Evolutionary conservation across 2,329 filamentous ascomycete species (phyloP), one percentile per base, ranked within the genome.

Genomic region (Mycosphaerelloides madeirae): DNA sequence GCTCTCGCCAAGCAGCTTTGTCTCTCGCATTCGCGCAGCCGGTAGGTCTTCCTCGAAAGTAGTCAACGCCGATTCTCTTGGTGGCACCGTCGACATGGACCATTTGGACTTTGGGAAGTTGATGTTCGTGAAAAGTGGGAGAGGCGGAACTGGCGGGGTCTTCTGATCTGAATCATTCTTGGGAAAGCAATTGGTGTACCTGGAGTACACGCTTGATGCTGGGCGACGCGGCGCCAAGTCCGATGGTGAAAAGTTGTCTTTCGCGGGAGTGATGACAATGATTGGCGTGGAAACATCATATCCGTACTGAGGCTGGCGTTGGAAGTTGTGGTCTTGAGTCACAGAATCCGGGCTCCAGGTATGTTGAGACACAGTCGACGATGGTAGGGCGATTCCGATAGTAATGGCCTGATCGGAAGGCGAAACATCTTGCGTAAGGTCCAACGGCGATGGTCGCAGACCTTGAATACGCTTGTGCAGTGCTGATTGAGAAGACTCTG

Each of bases 381-480:
- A 76, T 2, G 83, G 78, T 35, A 87, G 69, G 12, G 78, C 76
- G 39, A 88, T 80, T 11, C 84, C 84, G 52, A 87, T 88, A 32
- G 84, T 75, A 47, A 88, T 88, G 1, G 81, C 81, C n/a, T 80
- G 74, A 55, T 84, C 80, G 46, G 76, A 78, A 0, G 84, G 84
- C 12, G 84, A 86, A 3, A 86, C 70, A 49, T 80, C 79, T 13
- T 52, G 44, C 28, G 62, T 58, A 18, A 64, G 51, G 16, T 57
- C 46, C 35, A 63, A 44, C 8, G 45, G 59, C 19, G 56, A 60
- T 18, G 59, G 54, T 28, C 58, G 48, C 33, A 62, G 40, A 3
- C 55, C 57, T 36, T 54, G 49, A 20, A 59, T 46, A 15, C 59
- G 53, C 22, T 51, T 54, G 41, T 54, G 50, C 8, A 57, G 35